phyloP scores from a whole-genome alignment of 495 filamentous ascomycete genomes.

The Echria macrotheca region DNA sequence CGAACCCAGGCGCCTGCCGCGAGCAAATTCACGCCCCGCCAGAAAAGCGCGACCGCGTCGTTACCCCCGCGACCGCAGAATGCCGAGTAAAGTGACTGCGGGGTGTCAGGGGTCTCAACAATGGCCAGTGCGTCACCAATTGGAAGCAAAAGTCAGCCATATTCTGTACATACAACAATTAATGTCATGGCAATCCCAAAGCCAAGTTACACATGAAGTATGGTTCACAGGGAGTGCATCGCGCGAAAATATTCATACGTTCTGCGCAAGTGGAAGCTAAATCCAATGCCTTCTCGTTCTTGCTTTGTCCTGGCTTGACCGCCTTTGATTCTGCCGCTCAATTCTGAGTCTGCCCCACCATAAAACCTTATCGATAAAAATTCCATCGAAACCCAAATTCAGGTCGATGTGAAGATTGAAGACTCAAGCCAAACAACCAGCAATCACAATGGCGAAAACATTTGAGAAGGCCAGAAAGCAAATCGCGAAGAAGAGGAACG shows the following conservation, averaged over 20 bases:
- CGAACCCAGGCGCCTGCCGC: neutral
- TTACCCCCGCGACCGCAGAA: slow-evolving; percentile 28
- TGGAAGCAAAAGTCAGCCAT: too few species aligned
- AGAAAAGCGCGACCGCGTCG: slow-evolving; percentile 31
- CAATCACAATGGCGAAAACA: slow-evolving; percentile 62
- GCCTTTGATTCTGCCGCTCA: too few species aligned
- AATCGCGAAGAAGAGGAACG: slow-evolving; percentile 70
- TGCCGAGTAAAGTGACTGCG: neutral
- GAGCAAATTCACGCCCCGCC: slow-evolving; percentile 7
- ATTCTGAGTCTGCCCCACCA: neutral
- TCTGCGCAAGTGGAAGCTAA: too few species aligned
- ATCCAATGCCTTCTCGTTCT: too few species aligned
- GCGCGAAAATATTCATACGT: too few species aligned
- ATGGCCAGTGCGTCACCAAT: neutral
- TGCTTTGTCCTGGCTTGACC: too few species aligned
- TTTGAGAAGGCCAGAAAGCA: slow-evolving; percentile 78
- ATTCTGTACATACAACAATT: too few species aligned
- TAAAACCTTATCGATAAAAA: neutral
- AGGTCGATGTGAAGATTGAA: too few species aligned
- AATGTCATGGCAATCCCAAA: too few species aligned
- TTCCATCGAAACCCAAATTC: slow-evolving; percentile 3
- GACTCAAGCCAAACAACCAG: too few species aligned
- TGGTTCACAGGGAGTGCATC: too few species aligned
- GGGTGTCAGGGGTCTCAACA: slow-evolving; percentile 16
- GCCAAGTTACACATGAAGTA: too few species aligned